Evolutionary conservation across 179 eudicot species (phyloP).

Genomic region (Camellia oleifera): DNA sequence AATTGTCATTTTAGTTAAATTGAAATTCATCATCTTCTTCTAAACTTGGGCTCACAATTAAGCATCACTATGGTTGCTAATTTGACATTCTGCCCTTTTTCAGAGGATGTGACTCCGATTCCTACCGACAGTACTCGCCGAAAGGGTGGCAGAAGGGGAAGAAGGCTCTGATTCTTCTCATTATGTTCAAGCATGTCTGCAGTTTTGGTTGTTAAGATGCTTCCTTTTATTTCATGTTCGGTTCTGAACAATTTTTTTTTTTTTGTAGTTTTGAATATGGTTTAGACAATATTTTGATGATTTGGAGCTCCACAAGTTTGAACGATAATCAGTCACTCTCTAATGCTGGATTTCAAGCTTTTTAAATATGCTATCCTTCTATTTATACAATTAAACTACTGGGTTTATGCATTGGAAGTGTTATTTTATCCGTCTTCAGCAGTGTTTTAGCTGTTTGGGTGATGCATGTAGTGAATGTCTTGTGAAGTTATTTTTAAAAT

Average conservation of each 20-base stretch:
- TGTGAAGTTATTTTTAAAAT: too few species aligned
- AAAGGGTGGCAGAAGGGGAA: slow-evolving; percentile 93
- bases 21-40: neutral
- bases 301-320: neutral
- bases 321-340: neutral
- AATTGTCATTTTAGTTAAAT: neutral
- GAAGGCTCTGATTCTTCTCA: slow-evolving; percentile 55
- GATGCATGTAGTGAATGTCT: too few species aligned
- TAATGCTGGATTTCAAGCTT: too few species aligned
- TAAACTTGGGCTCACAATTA: neutral
- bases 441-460: too few species aligned
- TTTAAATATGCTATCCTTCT: too few species aligned
- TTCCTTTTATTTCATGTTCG: neutral
- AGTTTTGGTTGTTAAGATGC: neutral
- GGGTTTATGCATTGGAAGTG: too few species aligned
- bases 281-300: neutral
- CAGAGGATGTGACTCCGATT: slow-evolving; percentile 90
- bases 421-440: too few species aligned
- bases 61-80: neutral
- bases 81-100: neutral
- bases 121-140: slow-evolving; percentile 85
- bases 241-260: neutral
- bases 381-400: too few species aligned
- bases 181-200: slow-evolving; percentile 1
- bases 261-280: neutral